These are phyloP conservation scores for Calonectria henricotiae DNA, from an alignment of 2,329 filamentous ascomycete species.

Conservation along the genomic window DNA sequence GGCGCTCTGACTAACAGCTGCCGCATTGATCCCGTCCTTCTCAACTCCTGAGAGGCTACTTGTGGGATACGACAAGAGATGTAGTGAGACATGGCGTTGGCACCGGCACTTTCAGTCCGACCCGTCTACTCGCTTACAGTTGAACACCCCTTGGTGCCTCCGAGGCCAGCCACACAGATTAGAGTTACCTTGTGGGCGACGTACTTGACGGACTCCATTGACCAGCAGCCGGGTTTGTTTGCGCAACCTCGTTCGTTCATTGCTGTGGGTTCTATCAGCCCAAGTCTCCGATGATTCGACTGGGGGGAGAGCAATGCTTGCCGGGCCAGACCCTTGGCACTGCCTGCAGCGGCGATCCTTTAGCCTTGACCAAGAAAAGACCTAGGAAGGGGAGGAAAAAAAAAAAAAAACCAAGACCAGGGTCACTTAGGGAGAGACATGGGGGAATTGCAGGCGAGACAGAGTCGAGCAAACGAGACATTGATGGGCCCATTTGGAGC, in stretches of 20 bases:
- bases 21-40: conserved; percentile 12
- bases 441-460: conserved; percentile 7
- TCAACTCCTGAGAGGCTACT: conserved; percentile 19
- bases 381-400: background rate
- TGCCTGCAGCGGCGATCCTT: conserved; percentile 12
- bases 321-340: conserved; percentile 15
- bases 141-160: background rate
- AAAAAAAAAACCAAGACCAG: background rate
- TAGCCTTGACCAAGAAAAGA: background rate
- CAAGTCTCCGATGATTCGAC: conserved; percentile 23
- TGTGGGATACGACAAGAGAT: conserved; percentile 1
- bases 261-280: conserved; percentile 5
- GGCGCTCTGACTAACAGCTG: conserved; percentile 10
- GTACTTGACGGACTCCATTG: background rate
- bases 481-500: background rate
- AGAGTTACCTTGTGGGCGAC: background rate
- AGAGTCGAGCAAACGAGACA: conserved; percentile 1
- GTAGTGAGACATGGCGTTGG: conserved; percentile 28
- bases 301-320: conserved; percentile 6
- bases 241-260: background rate
- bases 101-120: conserved; percentile 22
- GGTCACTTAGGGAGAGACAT: conserved; percentile 25
- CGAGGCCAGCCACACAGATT: background rate
- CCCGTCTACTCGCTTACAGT: conserved; percentile 15
- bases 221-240: background rate